Base-by-base conservation (phyloP, 441 rosid genomes). In the Populus hybrid region DNA sequence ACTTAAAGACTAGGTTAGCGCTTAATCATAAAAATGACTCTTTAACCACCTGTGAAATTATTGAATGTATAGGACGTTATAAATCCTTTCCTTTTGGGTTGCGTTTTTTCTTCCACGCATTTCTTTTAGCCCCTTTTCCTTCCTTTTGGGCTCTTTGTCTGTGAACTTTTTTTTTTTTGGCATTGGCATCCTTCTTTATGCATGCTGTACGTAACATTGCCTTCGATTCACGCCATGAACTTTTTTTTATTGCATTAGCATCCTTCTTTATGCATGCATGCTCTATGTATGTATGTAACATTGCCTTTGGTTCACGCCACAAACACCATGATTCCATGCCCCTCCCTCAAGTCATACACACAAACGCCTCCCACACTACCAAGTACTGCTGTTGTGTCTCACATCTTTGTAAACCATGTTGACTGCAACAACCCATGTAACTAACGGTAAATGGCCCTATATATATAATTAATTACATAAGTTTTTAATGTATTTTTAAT, bases 321-420 rank as follows among this genome's bases (percentile, higher is more conserved):
- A 79, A 77, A 77, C 68, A 64, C 81, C 81, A 82, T 82, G 70
- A 84, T 84, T 79, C 75, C 78, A 36, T 77, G 81, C 84, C 82
- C 70, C 68, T 76, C 67, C 36, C 78, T 68, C 38, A 79, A 76
- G 78, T 77, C 84, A 78, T 16, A 24, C 84, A 77, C 76, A 76
- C 82, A 42, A 80, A 80, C 28, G 71, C 81, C 21, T 71, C 67
- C 16, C 66, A 59, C 76, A 10, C 67, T 10, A 63, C 57, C 50
- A 46, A 42, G 16, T 14, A 46, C 57, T 38, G 11, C 11, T 38
- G 42, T 8, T 38, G 42, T 38, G 42, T 38, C 42, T 9, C 42
- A 2, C 42, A 38, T 38, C 10, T 38, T 2, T 38, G 10, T 9
- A 38, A 38, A 38, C 42, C 11, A 38, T 10, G 42, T 11, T 2